Percentiles rank a stretch among this genome's conserved stretches.
phyloP scores from a whole-genome alignment of 441 rosid species.

The Croton setiger region DNA sequence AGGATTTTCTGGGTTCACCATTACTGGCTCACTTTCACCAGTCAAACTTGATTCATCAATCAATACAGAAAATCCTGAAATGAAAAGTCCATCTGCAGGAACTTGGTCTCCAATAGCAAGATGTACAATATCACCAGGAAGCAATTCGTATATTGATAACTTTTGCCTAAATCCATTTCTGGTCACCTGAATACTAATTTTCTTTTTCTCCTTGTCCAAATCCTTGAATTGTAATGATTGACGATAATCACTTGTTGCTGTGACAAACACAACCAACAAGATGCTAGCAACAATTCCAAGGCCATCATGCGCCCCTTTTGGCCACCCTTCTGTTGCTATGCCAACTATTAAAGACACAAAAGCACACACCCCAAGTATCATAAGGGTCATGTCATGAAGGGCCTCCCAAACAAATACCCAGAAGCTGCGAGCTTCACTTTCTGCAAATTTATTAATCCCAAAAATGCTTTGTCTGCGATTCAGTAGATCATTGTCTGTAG shows the following conservation, averaged over 20 bases:
- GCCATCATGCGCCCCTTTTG: conserved; percentile 50
- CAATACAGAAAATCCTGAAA: conserved; percentile 44
- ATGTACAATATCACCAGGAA: conserved; percentile 48
- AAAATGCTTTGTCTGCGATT: conserved; percentile 53
- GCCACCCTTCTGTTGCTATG: conserved; percentile 43
- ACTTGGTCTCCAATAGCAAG: conserved; percentile 53
- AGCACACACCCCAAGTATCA: conserved; percentile 43
- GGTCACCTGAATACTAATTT: conserved; percentile 38
- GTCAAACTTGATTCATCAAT: conserved; percentile 52
- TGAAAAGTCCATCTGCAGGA: conserved; percentile 56
- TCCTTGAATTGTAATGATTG: conserved; percentile 39
- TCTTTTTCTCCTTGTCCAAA: conserved; percentile 36
- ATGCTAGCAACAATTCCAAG: conserved; percentile 48
- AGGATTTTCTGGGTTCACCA: conserved; percentile 27
- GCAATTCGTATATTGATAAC: conserved; percentile 40
- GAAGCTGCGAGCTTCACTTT: conserved; percentile 50
- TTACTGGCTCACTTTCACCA: conserved; percentile 43
- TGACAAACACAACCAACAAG: conserved; percentile 37
- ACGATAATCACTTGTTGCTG: conserved; percentile 41
- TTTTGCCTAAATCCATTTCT: conserved; percentile 36
- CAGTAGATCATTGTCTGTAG: conserved; percentile 32
- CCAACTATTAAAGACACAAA: conserved; percentile 42
- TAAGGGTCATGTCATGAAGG: conserved; percentile 44
- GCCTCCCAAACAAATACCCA: conserved; percentile 56
- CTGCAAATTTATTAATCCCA: conserved; percentile 79